Base-by-base conservation (phyloP, 1,139 yeast species). In the Arxiozyma bovina region DNA sequence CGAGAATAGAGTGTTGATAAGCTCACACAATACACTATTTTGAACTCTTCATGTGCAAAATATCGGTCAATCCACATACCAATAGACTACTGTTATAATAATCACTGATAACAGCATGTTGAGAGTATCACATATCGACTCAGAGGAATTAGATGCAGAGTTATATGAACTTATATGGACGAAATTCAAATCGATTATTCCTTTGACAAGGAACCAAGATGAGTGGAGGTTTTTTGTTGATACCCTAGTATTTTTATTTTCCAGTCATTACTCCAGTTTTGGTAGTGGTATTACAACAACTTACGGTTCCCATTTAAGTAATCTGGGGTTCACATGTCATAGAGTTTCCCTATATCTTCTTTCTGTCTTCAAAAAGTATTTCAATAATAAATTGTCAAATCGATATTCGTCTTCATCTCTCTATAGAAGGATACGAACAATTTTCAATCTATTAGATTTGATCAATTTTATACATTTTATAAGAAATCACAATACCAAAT, bases 291-390 rank as follows among this genome's bases (percentile, higher is more conserved):
- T 45, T 30, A 45, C 62, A 12, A 45, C 51, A 12, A 66, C 69
- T 5, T 66, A 66, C 49, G 66, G 66, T n/a, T 60, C 68, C 1
- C 53, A 55, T 21, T 55, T 66, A 17, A 63, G 65, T 48, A 63
- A 64, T 6, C 54, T 60, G 1, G 49, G 48, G 1, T 64, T 57
- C 49, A 53, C 30, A 7, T 56, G 63, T 48, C 48, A 53, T 18
- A 58, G 53, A 50, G 50, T 54, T 3, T 51, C 60, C 0, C 50
- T 65, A 12, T 65, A 54, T 53, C 38, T 61, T 2, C 53, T 58
- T 1, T 55, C 60, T 2, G 50, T 62, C 1, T 50, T 63, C 15
- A 47, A 58, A 9, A 52, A 53, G 2, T 62, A 60, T 50, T 34
- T 60, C 6, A 18, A 23, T 2, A 48, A 53, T 41, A 58, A 57